A percentile compares a stretch with the other conserved stretches of the same genome.
phyloP scores from a whole-genome alignment of 2,329 filamentous ascomycete genomes.

The Ophiobolus disseminans region DNA sequence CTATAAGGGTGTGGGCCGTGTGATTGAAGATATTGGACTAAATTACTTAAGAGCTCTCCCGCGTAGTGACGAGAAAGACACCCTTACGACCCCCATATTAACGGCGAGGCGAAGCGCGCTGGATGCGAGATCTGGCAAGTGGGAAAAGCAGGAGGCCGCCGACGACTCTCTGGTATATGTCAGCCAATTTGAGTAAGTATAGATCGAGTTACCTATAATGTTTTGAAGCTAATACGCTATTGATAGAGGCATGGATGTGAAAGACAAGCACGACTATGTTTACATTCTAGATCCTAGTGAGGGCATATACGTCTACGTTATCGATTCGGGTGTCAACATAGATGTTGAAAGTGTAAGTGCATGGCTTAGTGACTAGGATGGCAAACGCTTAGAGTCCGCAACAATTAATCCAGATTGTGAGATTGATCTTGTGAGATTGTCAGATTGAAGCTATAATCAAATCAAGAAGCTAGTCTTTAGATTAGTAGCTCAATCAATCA shows the following conservation, averaged over 20 bases:
- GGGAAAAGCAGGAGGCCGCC: conserved; percentile 1
- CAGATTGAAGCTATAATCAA: too few species aligned
- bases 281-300: conserved; percentile 1
- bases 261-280: neutral
- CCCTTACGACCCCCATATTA: neutral
- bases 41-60: conserved; percentile 4
- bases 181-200: conserved; percentile 4
- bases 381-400: conserved; percentile 1
- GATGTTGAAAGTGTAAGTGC: conserved; percentile 2
- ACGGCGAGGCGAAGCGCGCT: conserved; percentile 2
- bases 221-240: neutral
- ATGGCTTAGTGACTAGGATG: neutral
- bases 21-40: conserved; percentile 2
- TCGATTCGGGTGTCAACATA: neutral
- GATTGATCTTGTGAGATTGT: too few species aligned
- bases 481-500: too few species aligned
- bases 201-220: neutral
- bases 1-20: conserved; percentile 1
- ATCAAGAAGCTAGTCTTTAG: too few species aligned
- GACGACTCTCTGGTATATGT: neutral
- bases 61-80: conserved; percentile 4
- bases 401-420: too few species aligned
- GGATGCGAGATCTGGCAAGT: conserved; percentile 4
- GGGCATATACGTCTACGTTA: conserved; percentile 2
- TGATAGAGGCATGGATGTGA: neutral